Evolutionary conservation across 1,284 basidiomycete genomes (phyloP).

Genomic region (Microbotryum saponariae): DNA sequence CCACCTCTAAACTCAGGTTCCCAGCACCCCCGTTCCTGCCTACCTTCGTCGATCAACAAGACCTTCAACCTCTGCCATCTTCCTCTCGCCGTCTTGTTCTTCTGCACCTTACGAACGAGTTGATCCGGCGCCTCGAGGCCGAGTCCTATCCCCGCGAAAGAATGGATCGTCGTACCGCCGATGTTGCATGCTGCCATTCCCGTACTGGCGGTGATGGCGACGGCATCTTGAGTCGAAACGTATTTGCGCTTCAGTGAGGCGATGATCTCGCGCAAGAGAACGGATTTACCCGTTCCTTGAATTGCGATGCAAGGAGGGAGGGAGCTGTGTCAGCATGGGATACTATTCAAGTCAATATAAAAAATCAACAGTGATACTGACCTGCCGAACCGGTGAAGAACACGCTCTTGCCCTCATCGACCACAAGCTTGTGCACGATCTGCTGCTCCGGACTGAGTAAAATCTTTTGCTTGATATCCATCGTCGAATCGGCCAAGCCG

Average conservation of each 20-base stretch:
- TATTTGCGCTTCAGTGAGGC: slow-evolving; percentile 51
- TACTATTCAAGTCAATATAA: slow-evolving; percentile 1
- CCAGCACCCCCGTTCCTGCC: slow-evolving; percentile 30
- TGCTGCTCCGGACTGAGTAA: slow-evolving; percentile 71
- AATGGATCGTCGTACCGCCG: slow-evolving; percentile 85
- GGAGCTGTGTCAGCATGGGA: no score
- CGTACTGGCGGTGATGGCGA: slow-evolving; percentile 80
- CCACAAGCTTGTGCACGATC: slow-evolving; percentile 64
- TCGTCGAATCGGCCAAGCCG: background rate
- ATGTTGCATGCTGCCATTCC: slow-evolving; percentile 94
- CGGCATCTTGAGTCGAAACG: slow-evolving; percentile 48
- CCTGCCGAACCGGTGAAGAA: slow-evolving; percentile 98
- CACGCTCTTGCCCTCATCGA: slow-evolving; percentile 63
- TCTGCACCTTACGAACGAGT: slow-evolving; percentile 59
- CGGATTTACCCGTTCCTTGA: slow-evolving; percentile 82
- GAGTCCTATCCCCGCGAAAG: slow-evolving; percentile 80
- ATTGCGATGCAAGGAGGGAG: no score
- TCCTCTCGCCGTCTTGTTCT: slow-evolving; percentile 58
- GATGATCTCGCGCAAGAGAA: slow-evolving; percentile 85
- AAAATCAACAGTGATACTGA: slow-evolving; percentile 44
- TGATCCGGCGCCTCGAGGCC: slow-evolving; percentile 61
- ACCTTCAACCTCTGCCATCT: slow-evolving; percentile 70
- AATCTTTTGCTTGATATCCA: slow-evolving; percentile 44
- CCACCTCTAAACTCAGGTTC: background rate
- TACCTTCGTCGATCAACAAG: slow-evolving; percentile 91